Evolutionary conservation across 345 rosid species (phyloP).

Genomic region (Arabidopsis suecica): DNA sequence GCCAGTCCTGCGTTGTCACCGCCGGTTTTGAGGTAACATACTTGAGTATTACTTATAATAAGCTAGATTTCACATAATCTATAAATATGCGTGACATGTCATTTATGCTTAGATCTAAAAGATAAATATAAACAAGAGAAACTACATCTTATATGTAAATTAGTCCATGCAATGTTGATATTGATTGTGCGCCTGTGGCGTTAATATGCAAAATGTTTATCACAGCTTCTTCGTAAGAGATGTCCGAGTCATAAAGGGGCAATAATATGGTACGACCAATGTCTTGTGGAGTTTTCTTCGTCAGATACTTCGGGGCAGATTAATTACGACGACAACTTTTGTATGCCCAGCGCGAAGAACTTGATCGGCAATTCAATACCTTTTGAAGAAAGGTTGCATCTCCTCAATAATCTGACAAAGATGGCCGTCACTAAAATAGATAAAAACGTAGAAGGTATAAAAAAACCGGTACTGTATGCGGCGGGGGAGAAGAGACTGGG

Average conservation of each 20-base stretch:
- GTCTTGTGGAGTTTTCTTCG: constrained; percentile 54
- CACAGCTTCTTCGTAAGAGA: constrained; percentile 21
- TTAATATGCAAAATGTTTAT: not conserved
- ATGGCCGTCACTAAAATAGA: not conserved
- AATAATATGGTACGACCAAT: constrained; percentile 56
- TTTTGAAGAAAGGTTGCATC: no score
- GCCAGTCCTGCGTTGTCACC: constrained; percentile 52
- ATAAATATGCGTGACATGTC: not conserved
- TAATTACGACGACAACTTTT: constrained; percentile 41
- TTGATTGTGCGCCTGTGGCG: no score
- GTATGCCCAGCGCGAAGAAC: constrained; percentile 4
- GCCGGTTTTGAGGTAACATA: constrained; percentile 33
- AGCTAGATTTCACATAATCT: not conserved
- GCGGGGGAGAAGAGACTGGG: constrained; percentile 40
- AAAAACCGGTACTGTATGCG: constrained; percentile 31
- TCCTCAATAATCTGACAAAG: constrained; percentile 23
- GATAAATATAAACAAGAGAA: not conserved
- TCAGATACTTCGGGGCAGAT: constrained; percentile 46
- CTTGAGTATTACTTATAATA: not conserved
- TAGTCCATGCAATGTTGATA: not conserved
- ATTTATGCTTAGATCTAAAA: not conserved
- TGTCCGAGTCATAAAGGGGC: constrained; percentile 37
- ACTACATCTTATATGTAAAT: not conserved
- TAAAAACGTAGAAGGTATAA: no score
- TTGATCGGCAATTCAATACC: not conserved